Evolutionary conservation across 2,329 filamentous ascomycete species (phyloP).

Genomic region (Lachnellula occidentalis): DNA sequence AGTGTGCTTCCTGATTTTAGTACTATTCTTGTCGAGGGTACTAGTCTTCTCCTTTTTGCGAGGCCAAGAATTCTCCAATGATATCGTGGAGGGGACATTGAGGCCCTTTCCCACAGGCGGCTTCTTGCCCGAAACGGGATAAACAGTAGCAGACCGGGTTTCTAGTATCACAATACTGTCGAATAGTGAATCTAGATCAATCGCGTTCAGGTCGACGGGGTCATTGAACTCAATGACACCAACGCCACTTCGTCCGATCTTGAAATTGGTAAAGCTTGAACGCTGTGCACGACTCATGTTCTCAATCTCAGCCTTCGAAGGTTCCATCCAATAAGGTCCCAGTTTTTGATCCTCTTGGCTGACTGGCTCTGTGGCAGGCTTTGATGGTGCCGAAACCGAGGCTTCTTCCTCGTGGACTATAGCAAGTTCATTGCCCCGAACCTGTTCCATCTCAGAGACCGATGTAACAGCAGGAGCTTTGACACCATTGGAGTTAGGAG

Average conservation of each 20-base stretch:
- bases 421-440: slow-evolving; percentile 67
- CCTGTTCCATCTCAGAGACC: slow-evolving; percentile 63
- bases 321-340: slow-evolving; percentile 84
- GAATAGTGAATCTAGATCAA: slow-evolving; percentile 75
- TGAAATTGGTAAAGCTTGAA: slow-evolving; percentile 67
- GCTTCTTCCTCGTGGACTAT: slow-evolving; percentile 69
- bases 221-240: slow-evolving; percentile 78
- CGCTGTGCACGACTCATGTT: slow-evolving; percentile 77
- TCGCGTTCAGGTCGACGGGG: slow-evolving; percentile 73
- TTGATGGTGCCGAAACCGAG: slow-evolving; percentile 23
- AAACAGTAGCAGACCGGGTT: slow-evolving; percentile 80
- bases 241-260: slow-evolving; percentile 75
- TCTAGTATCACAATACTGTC: slow-evolving; percentile 71
- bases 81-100: slow-evolving; percentile 84
- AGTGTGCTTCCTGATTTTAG: slow-evolving; percentile 73
- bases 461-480: slow-evolving; percentile 31
- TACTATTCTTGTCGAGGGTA: slow-evolving; percentile 54
- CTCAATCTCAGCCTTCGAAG: slow-evolving; percentile 67
- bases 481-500: slow-evolving; percentile 42
- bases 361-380: slow-evolving; percentile 3
- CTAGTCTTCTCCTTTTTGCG: slow-evolving; percentile 55
- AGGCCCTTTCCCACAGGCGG: slow-evolving; percentile 80
- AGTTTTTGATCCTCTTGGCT: slow-evolving; percentile 34
- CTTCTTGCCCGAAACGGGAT: slow-evolving; percentile 68
- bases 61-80: slow-evolving; percentile 91